Base-by-base conservation (phyloP, 148 eudicot genomes). In the Tetragonia tetragonoides region DNA sequence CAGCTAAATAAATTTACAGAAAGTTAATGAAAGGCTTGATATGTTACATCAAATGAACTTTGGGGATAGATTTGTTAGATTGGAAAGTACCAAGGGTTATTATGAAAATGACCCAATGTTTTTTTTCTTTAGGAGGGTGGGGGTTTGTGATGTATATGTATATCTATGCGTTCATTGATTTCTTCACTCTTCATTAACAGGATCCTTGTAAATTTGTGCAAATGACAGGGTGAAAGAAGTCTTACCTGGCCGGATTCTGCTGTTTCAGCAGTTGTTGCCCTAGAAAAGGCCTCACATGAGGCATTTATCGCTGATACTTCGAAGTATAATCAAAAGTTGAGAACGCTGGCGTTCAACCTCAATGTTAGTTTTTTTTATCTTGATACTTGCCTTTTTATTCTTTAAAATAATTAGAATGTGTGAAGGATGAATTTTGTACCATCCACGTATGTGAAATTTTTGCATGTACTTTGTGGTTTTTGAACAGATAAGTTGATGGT, bases 281-380 rank as follows among this genome's bases (percentile, higher is more conserved):
- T 95, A 84, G 99, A 95, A 87, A 89, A 90, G 80, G 98, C 91
- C 47, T 73, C 90, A 10, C 90, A 93, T 84, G 93, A 91, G 75
- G 47, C 85, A n/a, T 74, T 90, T 76, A 83, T 86, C 59, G 84
- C 90, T 9, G 97, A 91, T 86, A 87, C 81, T 81, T 84, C 86
- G 72, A 95, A 95, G 86, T 95, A 95, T 79, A 93, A 95, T 81
- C 93, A 93, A 81, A 95, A 95, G 85, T 79, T 95, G 97, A 81
- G 99, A 84, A 85, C 82, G 70, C 82, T 93, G 73, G 38, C 41
- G 24, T 95, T 87, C 82, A 95, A 93, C 86, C 91, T 95, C 53
- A 91, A 89, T 97, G 99, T 93, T 44, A 84, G 87, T 75, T 38
- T 77, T 78, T 53, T 40, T 37, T 78, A 42, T 41, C 11, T 66